Percentiles rank a stretch among this genome's conserved stretches.
These are phyloP conservation scores for Ophiostoma ulmi DNA, from an alignment of 2,329 filamentous ascomycete genomes.

Conservation along the genomic window DNA sequence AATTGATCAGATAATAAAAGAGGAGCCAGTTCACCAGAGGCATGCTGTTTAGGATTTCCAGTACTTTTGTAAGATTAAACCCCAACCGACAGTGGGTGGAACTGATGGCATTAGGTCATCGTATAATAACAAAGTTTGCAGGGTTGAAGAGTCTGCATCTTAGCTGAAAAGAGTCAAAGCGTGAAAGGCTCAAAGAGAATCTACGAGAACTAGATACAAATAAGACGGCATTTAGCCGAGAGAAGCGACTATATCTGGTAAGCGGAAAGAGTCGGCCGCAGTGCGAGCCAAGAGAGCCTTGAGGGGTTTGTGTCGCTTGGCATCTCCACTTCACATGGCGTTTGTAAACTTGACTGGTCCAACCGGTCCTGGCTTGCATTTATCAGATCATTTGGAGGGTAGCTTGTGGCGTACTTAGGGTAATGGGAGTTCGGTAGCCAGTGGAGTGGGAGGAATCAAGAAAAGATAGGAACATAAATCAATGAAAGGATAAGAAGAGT, in stretches of 20 bases:
- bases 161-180: not conserved
- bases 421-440: not conserved
- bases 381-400: not conserved
- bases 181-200: not conserved
- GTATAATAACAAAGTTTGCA: not conserved
- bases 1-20: slow-evolving; percentile 6
- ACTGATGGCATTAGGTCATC: not conserved
- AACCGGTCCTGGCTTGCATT: not conserved
- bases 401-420: not conserved
- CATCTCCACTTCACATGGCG: not conserved
- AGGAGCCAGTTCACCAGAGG: not conserved
- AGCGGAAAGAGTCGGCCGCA: not conserved
- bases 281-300: slow-evolving; percentile 1
- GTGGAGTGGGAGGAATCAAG: not conserved
- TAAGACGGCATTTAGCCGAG: not conserved
- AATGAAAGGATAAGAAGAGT: no score
- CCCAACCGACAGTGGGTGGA: not conserved
- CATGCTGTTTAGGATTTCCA: no score
- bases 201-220: not conserved
- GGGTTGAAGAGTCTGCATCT: not conserved
- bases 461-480: not conserved
- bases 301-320: slow-evolving; percentile 2
- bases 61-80: not conserved
- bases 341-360: not conserved
- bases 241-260: not conserved